A percentile compares a stretch with the other conserved stretches of the same genome.
phyloP scores from a whole-genome alignment of 352 stramenopile genomes.

The Ophiocytium majus region DNA sequence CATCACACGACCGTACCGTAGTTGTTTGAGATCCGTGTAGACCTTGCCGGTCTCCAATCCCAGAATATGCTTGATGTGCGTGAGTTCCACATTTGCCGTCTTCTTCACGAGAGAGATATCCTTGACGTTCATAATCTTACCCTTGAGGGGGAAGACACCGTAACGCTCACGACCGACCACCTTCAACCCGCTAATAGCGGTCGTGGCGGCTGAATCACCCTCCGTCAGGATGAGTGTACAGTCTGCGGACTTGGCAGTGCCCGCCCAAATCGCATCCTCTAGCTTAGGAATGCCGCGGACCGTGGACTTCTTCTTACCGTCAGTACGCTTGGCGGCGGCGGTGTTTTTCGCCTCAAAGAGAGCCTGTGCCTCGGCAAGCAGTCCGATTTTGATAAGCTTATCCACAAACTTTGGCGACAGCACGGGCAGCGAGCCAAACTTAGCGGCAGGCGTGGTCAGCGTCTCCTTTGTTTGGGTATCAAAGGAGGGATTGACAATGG shows the following conservation, averaged over 20 bases:
- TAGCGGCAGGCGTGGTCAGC: too few species aligned
- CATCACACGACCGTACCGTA: slow-evolving; percentile 95
- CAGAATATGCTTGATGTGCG: too few species aligned
- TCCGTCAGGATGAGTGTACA: slow-evolving; percentile 96
- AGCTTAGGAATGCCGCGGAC: slow-evolving; percentile 89
- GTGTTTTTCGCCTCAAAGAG: too few species aligned
- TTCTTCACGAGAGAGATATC: slow-evolving; percentile 89
- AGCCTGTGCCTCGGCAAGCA: too few species aligned
- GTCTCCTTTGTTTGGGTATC: too few species aligned
- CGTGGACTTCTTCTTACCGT: slow-evolving; percentile 29
- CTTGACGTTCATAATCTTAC: slow-evolving; percentile 96
- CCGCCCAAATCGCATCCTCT: slow-evolving; percentile 94
- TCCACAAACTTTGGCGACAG: too few species aligned
- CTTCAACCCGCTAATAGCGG: slow-evolving; percentile 90
- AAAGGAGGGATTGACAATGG: too few species aligned
- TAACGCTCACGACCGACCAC: slow-evolving; percentile 93
- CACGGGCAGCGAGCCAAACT: too few species aligned
- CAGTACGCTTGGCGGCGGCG: slow-evolving; percentile 30
- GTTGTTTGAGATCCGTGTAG: slow-evolving; percentile 72
- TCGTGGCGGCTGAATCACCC: slow-evolving; percentile 95
- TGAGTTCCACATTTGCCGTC: neutral
- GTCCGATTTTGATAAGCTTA: too few species aligned
- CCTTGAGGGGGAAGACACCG: slow-evolving; percentile 93
- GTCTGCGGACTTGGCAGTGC: slow-evolving; percentile 76
- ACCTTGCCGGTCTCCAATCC: slow-evolving; percentile 90